A percentile compares a stretch with the other conserved stretches of the same genome.
Conservation (phyloP, 352 stramenopile species). For the Pilasporangium apinafurcum region DNA sequence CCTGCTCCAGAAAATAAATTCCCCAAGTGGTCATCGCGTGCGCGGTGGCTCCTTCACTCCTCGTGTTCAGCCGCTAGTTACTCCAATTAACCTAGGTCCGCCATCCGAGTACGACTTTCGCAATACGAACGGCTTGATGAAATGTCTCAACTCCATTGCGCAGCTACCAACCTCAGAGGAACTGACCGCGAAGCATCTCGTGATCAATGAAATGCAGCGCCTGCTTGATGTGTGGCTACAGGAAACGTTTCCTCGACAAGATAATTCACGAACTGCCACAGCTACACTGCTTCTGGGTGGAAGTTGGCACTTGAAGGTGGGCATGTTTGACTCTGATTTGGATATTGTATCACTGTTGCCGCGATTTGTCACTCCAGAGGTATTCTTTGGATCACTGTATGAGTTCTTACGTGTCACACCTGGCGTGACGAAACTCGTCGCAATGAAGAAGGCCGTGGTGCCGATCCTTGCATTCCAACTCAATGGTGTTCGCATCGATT, state of each 20-base stretch:
- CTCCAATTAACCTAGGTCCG: conserved; percentile 41
- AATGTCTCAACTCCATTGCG: conserved; percentile 65
- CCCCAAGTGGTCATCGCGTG: not conserved
- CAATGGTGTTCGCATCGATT: conserved; percentile 54
- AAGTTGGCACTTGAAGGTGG: conserved; percentile 81
- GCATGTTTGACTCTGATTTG: conserved; percentile 64
- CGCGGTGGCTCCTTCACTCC: conserved; percentile 5
- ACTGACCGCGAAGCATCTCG: conserved; percentile 65
- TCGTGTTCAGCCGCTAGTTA: conserved; percentile 47
- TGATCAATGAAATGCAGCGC: conserved; percentile 69
- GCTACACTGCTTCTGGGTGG: conserved; percentile 67
- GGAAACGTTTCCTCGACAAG: conserved; percentile 28
- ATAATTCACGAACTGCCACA: conserved; percentile 15
- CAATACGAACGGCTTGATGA: conserved; percentile 77
- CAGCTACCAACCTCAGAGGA: conserved; percentile 49
- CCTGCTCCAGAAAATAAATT: not conserved
- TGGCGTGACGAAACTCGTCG: conserved; percentile 54
- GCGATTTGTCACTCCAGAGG: conserved; percentile 41
- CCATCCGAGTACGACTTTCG: conserved; percentile 73
- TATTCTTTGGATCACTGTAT: conserved; percentile 66
- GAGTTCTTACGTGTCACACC: conserved; percentile 30
- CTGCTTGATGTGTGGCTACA: conserved; percentile 67
- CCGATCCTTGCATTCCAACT: conserved; percentile 75
- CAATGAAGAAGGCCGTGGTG: conserved; percentile 64
- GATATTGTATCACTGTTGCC: conserved; percentile 76